Evolutionary conservation across 352 stramenopile genomes (phyloP).

Genomic region (Globisporangium recalcitrans): DNA sequence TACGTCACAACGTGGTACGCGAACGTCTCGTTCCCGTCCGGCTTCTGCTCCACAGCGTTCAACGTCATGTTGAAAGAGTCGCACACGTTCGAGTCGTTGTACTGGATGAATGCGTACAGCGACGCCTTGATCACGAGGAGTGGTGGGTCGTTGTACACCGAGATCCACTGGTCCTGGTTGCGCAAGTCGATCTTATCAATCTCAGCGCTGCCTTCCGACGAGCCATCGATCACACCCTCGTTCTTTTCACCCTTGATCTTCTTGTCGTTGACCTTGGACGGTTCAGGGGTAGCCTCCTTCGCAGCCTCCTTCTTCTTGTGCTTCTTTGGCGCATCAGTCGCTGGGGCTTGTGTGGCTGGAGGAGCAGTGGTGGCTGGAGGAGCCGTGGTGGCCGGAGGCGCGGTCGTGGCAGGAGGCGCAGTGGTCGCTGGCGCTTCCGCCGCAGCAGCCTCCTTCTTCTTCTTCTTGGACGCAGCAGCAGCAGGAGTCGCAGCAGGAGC

Average conservation of each 20-base stretch:
- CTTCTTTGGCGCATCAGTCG: slow-evolving; percentile 17
- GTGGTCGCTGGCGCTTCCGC: slow-evolving; percentile 8
- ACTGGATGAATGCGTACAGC: slow-evolving; percentile 81
- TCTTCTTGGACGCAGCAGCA: slow-evolving; percentile 15
- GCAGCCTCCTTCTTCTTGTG: slow-evolving; percentile 35
- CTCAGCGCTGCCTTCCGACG: slow-evolving; percentile 69
- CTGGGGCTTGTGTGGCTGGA: slow-evolving; percentile 1
- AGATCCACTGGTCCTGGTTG: slow-evolving; percentile 73
- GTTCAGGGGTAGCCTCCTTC: background rate
- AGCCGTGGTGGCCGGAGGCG: slow-evolving; percentile 12
- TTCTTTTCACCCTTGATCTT: slow-evolving; percentile 71
- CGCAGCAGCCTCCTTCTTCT: slow-evolving; percentile 28
- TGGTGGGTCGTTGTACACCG: slow-evolving; percentile 75
- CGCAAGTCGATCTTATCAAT: slow-evolving; percentile 82
- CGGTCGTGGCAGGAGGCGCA: slow-evolving; percentile 27
- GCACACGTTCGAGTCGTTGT: slow-evolving; percentile 80
- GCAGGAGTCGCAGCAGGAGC: slow-evolving; percentile 4
- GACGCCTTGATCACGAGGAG: slow-evolving; percentile 81
- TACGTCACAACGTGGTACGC: slow-evolving; percentile 83
- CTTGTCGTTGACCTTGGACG: slow-evolving; percentile 44
- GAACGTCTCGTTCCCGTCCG: slow-evolving; percentile 60
- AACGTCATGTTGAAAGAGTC: slow-evolving; percentile 86
- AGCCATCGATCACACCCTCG: slow-evolving; percentile 72
- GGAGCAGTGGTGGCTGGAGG: slow-evolving; percentile 2
- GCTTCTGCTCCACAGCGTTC: slow-evolving; percentile 79